A percentile compares a stretch with the other conserved stretches of the same genome.
Conservation (phyloP, 768 basidiomycete genomes). For the Mycena leptocephala region DNA sequence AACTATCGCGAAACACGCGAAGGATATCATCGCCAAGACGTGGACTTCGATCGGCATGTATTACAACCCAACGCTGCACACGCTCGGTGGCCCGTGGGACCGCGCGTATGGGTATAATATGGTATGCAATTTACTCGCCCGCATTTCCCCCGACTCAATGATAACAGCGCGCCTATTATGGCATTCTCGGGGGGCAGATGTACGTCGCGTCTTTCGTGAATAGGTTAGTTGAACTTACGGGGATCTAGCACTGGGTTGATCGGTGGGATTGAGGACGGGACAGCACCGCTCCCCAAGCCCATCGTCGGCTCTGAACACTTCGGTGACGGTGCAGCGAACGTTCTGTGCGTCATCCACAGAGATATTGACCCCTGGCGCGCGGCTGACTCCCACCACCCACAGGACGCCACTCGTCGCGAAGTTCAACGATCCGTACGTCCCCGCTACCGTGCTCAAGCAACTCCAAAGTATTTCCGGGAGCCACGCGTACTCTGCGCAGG, state of each 20-base stretch:
- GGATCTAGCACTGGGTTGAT: constrained; percentile 38
- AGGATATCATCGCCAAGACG: constrained; percentile 43
- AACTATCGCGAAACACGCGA: constrained; percentile 41
- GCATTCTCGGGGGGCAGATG: constrained; percentile 46
- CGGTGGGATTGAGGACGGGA: constrained; percentile 42
- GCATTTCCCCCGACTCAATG: neutral
- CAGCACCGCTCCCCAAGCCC: constrained; percentile 45
- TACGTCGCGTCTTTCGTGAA: neutral
- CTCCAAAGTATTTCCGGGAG: constrained; percentile 30
- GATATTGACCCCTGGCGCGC: no score
- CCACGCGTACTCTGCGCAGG: constrained; percentile 41
- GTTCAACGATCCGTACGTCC: constrained; percentile 48
- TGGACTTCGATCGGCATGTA: constrained; percentile 42
- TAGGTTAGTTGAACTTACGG: neutral
- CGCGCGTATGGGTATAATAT: constrained; percentile 49
- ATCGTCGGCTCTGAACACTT: constrained; percentile 46
- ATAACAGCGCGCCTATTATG: constrained; percentile 43
- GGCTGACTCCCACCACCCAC: neutral
- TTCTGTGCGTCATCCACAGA: constrained; percentile 36
- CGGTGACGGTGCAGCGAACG: constrained; percentile 42
- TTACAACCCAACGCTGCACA: constrained; percentile 47
- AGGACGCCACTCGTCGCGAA: constrained; percentile 46
- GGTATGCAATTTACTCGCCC: constrained; percentile 27
- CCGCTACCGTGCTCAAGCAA: constrained; percentile 30
- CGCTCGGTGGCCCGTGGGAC: constrained; percentile 49